Conservation (phyloP, 495 filamentous ascomycete species). For the Tuber umbilicatum region DNA sequence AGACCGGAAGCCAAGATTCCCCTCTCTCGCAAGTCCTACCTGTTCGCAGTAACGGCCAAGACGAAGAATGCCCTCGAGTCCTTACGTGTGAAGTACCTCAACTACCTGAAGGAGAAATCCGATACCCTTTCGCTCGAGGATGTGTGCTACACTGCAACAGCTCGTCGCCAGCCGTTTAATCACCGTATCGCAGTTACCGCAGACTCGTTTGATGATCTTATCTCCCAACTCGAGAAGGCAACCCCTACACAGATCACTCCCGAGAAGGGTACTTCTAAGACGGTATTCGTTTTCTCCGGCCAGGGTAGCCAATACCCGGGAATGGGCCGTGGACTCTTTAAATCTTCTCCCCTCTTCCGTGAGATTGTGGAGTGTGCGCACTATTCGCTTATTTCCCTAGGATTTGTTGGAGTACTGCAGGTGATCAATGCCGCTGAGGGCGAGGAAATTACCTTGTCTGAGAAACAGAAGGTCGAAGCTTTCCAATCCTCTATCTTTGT, state of each 20-base stretch:
- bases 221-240: conserved; percentile 39
- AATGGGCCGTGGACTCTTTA: conserved; percentile 67
- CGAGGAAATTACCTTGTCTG: conserved; percentile 57
- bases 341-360: conserved; percentile 59
- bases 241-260: conserved; percentile 33
- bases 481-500: conserved; percentile 69
- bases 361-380: conserved; percentile 64
- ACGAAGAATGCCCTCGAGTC: conserved; percentile 52
- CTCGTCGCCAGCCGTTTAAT: conserved; percentile 73
- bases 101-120: conserved; percentile 52
- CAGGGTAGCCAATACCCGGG: conserved; percentile 60
- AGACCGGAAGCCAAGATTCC: conserved; percentile 41
- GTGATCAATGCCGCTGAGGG: conserved; percentile 59
- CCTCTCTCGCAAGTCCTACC: conserved; percentile 51
- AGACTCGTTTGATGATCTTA: conserved; percentile 45
- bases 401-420: conserved; percentile 61
- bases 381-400: conserved; percentile 60
- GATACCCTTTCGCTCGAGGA: conserved; percentile 49
- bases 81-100: conserved; percentile 49
- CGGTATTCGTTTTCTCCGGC: conserved; percentile 66
- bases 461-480: conserved; percentile 51
- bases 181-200: conserved; percentile 61
- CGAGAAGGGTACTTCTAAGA: conserved; percentile 46
- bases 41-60: conserved; percentile 57
- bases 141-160: conserved; percentile 75